Evolutionary conservation across 1,284 basidiomycete genomes (phyloP).

Genomic region (Cryptococcus deneoformans): DNA sequence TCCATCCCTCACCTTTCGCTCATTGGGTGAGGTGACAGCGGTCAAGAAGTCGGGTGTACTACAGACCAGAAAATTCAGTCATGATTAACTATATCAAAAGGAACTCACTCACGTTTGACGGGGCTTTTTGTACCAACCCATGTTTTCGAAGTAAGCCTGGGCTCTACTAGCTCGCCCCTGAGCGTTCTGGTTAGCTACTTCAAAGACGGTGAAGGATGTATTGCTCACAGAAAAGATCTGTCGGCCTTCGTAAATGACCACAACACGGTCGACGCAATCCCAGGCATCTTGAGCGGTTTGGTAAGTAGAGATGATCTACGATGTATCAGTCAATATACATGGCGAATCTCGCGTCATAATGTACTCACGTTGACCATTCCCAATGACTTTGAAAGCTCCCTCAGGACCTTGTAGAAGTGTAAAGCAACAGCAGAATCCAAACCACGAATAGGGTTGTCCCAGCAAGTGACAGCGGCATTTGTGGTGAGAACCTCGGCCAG

Average conservation of each 20-base stretch:
- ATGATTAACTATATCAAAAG: not conserved
- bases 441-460: conserved; percentile 65
- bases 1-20: not conserved
- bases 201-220: not conserved
- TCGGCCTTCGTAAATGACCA: not conserved
- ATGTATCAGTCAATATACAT: not conserved
- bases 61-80: not conserved
- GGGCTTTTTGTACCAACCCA: not conserved
- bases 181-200: not conserved
- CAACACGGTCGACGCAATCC: not conserved
- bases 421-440: conserved; percentile 78
- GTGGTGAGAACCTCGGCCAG: conserved; percentile 3
- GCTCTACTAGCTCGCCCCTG: not conserved
- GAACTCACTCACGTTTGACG: not conserved
- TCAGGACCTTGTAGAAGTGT: not conserved
- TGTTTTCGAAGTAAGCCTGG: not conserved
- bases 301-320: not conserved
- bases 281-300: not conserved
- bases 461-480: conserved; percentile 9
- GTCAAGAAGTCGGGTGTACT: not conserved
- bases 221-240: not conserved
- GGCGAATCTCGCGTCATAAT: not conserved
- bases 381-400: not conserved
- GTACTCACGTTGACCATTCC: not conserved
- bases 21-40: not conserved